Evolutionary conservation across 2,329 filamentous ascomycete species (phyloP).

Genomic region (Paecilomyces sp.): DNA sequence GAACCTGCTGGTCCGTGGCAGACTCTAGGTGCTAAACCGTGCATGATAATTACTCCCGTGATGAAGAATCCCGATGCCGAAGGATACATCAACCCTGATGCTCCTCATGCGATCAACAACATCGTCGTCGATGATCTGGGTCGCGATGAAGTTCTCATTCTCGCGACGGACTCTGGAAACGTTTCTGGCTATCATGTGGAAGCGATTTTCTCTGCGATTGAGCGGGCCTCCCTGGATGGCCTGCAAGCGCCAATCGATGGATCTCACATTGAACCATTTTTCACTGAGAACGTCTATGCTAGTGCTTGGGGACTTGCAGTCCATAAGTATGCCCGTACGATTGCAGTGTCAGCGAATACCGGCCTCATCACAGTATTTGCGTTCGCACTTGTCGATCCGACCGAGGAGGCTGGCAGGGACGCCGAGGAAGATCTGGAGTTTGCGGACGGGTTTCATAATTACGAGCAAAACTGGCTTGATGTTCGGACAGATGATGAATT

Average conservation of each 20-base stretch:
- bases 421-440: constrained; percentile 9
- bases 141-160: constrained; percentile 59
- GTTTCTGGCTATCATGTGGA: constrained; percentile 63
- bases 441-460: constrained; percentile 10
- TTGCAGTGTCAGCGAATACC: constrained; percentile 78
- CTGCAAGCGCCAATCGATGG: constrained; percentile 20
- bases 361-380: constrained; percentile 52
- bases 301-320: constrained; percentile 88
- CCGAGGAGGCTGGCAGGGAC: constrained; percentile 11
- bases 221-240: constrained; percentile 15
- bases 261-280: constrained; percentile 48
- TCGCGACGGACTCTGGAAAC: constrained; percentile 69
- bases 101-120: constrained; percentile 61
- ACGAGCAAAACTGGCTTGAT: constrained; percentile 26
- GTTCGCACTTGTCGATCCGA: constrained; percentile 45
- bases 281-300: constrained; percentile 65
- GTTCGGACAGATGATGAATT: constrained; percentile 19
- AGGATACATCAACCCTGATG: constrained; percentile 47
- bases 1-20: constrained; percentile 35
- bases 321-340: constrained; percentile 71
- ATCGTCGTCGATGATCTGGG: constrained; percentile 64
- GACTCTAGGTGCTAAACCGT: constrained; percentile 28
- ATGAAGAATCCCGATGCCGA: constrained; percentile 33
- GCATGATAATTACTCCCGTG: constrained; percentile 35
- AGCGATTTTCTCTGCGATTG: constrained; percentile 40